Evolutionary conservation across 345 rosid genomes (phyloP).

Genomic region (Acer saccharum): DNA sequence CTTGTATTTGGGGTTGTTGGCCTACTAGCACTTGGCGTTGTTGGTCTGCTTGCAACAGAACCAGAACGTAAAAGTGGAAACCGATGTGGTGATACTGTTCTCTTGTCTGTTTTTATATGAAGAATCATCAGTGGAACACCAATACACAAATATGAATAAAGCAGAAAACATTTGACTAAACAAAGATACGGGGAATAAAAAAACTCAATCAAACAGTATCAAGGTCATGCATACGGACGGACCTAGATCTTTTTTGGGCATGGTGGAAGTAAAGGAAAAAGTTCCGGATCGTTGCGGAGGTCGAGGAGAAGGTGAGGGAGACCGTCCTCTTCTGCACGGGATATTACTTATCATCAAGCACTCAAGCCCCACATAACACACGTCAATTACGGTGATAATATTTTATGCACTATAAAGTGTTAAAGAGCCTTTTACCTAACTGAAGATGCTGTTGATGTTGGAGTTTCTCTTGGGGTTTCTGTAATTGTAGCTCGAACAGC

Average conservation of each 20-base stretch:
- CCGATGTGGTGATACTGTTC: conserved; percentile 76
- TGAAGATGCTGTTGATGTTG: conserved; percentile 32
- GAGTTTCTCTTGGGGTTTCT: conserved; percentile 52
- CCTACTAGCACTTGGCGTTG: conserved; percentile 66
- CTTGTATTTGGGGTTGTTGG: conserved; percentile 49
- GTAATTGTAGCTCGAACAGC: conserved; percentile 79
- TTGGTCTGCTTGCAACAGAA: conserved; percentile 63
- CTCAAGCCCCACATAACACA: not conserved
- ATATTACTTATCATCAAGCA: not conserved
- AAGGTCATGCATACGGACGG: conserved; percentile 29
- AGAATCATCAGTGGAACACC: conserved; percentile 4
- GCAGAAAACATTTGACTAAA: not conserved
- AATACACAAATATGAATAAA: not conserved
- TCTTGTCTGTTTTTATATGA: conserved; percentile 52
- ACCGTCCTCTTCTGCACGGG: conserved; percentile 57
- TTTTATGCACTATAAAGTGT: not conserved
- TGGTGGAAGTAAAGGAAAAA: conserved; percentile 69
- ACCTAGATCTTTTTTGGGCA: conserved; percentile 75
- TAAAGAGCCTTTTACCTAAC: conserved; percentile 43
- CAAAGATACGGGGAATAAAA: not conserved
- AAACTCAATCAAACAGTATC: not conserved
- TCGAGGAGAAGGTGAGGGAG: conserved; percentile 64
- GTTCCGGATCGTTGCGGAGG: conserved; percentile 70
- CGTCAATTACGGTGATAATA: not conserved
- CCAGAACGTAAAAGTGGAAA: conserved; percentile 87